Evolutionary conservation across 768 basidiomycete species (phyloP).

Genomic region (Tremella yokohamensis): DNA sequence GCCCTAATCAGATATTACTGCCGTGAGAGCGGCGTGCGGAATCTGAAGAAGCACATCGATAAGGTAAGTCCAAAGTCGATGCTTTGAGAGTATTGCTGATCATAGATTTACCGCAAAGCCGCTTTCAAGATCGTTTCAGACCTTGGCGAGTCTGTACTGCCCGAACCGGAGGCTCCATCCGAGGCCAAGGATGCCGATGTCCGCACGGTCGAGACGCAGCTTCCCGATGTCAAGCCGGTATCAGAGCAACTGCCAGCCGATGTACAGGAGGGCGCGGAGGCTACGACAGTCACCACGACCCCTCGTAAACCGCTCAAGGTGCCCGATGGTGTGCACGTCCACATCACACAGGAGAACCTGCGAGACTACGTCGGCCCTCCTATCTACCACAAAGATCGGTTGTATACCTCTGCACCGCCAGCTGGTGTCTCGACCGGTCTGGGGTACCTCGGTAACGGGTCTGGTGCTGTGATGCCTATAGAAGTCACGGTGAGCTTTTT

Average conservation of each 20-base stretch:
- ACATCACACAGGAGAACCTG: constrained; percentile 78
- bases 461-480: constrained; percentile 93
- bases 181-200: constrained; percentile 26
- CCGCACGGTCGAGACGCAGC: constrained; percentile 59
- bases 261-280: constrained; percentile 20
- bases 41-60: constrained; percentile 97
- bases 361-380: constrained; percentile 97
- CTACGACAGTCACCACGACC: constrained; percentile 59
- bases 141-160: constrained; percentile 78
- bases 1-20: constrained; percentile 93
- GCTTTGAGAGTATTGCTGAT: background rate
- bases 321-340: constrained; percentile 71
- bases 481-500: constrained; percentile 74
- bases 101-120: constrained; percentile 91
- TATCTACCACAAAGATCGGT: constrained; percentile 87
- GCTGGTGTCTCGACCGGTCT: constrained; percentile 91
- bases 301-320: constrained; percentile 76
- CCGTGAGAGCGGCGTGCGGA: constrained; percentile 92
- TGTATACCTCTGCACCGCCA: constrained; percentile 76
- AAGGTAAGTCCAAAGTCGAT: constrained; percentile 59
- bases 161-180: constrained; percentile 58
- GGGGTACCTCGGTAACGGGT: constrained; percentile 93
- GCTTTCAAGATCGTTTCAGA: constrained; percentile 86
- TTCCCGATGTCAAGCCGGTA: constrained; percentile 54
- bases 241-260: constrained; percentile 47